phyloP scores from a whole-genome alignment of 192 early-diverging fungal species.

The Podila verticillata region DNA sequence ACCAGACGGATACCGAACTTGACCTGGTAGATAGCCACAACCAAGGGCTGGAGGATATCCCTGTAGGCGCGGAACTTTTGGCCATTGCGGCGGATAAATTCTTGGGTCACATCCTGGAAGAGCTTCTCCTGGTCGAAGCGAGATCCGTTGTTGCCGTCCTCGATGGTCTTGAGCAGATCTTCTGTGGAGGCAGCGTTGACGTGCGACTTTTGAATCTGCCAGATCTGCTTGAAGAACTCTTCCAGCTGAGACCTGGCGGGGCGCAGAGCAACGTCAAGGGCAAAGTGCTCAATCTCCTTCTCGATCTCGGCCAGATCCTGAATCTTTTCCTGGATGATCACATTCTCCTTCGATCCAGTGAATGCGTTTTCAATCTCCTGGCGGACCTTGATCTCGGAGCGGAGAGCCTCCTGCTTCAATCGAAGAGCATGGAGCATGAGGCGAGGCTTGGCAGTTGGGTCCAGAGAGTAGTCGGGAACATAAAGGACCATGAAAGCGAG shows the following conservation, averaged over 20 bases:
- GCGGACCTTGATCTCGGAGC: constrained; percentile 68
- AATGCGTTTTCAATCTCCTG: constrained; percentile 63
- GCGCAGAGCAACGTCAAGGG: constrained; percentile 65
- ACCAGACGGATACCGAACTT: constrained; percentile 78
- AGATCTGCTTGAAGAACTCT: constrained; percentile 71
- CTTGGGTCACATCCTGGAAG: constrained; percentile 74
- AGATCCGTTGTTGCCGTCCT: constrained; percentile 44
- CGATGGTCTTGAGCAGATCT: constrained; percentile 56
- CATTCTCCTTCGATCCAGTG: constrained; percentile 68
- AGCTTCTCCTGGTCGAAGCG: constrained; percentile 65
- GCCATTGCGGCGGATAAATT: constrained; percentile 71
- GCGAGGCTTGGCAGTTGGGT: constrained; percentile 83
- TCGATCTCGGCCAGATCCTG: constrained; percentile 44
- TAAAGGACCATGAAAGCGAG: constrained; percentile 73
- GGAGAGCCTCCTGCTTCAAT: constrained; percentile 56
- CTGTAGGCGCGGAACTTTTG: constrained; percentile 77
- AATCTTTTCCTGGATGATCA: constrained; percentile 33
- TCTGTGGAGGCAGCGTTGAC: constrained; percentile 57
- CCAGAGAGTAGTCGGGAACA: constrained; percentile 82
- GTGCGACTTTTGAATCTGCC: constrained; percentile 63
- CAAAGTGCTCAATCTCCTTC: constrained; percentile 46
- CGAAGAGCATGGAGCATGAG: constrained; percentile 72
- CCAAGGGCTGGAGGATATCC: constrained; percentile 79
- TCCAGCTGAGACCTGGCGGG: constrained; percentile 72
- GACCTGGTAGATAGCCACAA: constrained; percentile 76